Conservation (phyloP, 2,329 filamentous ascomycete genomes). For the Teratosphaeria pseudoeucalypti region DNA sequence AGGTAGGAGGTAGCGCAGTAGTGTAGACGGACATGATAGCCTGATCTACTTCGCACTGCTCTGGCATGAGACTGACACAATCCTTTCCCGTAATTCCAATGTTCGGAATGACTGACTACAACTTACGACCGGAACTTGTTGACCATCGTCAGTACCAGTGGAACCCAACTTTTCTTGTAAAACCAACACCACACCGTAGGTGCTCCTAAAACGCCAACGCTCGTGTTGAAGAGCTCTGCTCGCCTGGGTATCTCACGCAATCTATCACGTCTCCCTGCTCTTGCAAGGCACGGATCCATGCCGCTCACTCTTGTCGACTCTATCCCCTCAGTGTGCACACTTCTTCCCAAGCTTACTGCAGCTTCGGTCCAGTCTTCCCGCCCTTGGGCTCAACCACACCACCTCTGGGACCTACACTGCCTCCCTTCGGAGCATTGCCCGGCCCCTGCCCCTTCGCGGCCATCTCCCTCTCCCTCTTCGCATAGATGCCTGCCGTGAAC, state of each 20-base stretch:
- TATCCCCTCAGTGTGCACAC: not conserved
- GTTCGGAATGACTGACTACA: too few species aligned
- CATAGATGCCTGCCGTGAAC: slow-evolving; percentile 88
- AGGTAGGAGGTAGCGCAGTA: too few species aligned
- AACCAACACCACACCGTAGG: not conserved
- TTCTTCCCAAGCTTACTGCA: not conserved
- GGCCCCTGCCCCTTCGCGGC: slow-evolving; percentile 24
- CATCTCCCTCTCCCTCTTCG: slow-evolving; percentile 57
- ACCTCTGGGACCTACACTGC: slow-evolving; percentile 5
- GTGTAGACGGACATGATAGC: too few species aligned
- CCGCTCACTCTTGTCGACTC: not conserved
- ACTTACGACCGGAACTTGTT: not conserved
- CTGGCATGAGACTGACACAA: not conserved
- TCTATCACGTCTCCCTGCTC: not conserved
- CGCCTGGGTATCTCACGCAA: slow-evolving; percentile 10
- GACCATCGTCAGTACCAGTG: not conserved
- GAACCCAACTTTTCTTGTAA: not conserved
- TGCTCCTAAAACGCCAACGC: slow-evolving; percentile 7
- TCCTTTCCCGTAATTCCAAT: not conserved
- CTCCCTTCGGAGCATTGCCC: slow-evolving; percentile 16
- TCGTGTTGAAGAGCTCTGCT: slow-evolving; percentile 22
- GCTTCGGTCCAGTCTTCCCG: slow-evolving; percentile 4
- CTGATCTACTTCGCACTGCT: not conserved
- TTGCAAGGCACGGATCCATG: not conserved
- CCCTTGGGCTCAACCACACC: not conserved